A percentile compares a stretch with the other conserved stretches of the same genome.
Conservation (phyloP, 176 grass and related monocot species). For the Eleusine coracana region DNA sequence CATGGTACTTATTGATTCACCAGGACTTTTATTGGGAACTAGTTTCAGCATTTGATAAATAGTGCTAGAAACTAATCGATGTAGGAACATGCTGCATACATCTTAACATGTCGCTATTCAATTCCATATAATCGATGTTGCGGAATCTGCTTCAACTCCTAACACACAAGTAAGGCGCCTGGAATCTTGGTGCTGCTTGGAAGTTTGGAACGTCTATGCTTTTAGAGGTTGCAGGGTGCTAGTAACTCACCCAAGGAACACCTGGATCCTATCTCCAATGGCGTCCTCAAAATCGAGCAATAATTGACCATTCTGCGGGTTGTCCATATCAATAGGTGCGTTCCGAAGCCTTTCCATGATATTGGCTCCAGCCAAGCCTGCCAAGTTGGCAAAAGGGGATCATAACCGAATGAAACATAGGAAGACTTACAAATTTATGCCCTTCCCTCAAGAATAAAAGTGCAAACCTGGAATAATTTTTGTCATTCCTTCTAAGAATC, state of each 20-base stretch:
- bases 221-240: not conserved
- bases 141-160: not conserved
- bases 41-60: not conserved
- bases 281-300: constrained; percentile 87
- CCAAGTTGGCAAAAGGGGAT: not conserved
- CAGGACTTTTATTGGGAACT: constrained; percentile 23
- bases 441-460: constrained; percentile 1
- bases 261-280: constrained; percentile 79
- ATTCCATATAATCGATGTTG: not conserved
- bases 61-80: not conserved
- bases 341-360: constrained; percentile 84
- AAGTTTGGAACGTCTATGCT: constrained; percentile 5
- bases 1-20: not conserved
- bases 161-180: not conserved
- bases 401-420: constrained; percentile 18
- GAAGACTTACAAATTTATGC: not conserved
- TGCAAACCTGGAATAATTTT: constrained; percentile 78
- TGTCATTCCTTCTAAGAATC: constrained; percentile 93
- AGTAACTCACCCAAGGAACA: constrained; percentile 66
- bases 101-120: not conserved
- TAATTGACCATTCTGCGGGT: constrained; percentile 73
- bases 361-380: constrained; percentile 88
- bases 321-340: constrained; percentile 53
- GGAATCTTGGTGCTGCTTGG: not conserved
- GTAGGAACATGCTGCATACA: not conserved